phyloP scores from a whole-genome alignment of 176 grass and related monocot genomes.

The Triticum aestivum region DNA sequence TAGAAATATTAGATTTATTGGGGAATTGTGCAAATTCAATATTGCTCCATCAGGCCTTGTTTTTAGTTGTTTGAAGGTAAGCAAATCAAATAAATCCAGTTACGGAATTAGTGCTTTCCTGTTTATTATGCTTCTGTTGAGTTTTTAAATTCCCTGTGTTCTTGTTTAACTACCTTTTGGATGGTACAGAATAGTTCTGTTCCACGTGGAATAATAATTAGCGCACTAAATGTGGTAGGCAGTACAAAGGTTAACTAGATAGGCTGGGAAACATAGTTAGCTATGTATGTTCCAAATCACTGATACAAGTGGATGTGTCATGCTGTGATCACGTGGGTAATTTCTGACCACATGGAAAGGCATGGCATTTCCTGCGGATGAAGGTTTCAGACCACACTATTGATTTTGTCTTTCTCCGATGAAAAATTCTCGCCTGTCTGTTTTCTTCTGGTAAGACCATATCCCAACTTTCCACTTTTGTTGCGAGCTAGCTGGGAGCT shows the following conservation, averaged over 20 bases:
- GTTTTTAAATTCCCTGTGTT: constrained; percentile 2
- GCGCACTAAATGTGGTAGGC: background rate
- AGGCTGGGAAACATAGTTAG: background rate
- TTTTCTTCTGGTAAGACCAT: background rate
- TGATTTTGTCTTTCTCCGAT: background rate
- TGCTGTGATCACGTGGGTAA: background rate
- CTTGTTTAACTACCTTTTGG: constrained; percentile 15
- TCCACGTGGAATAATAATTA: background rate
- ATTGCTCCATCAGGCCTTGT: constrained; percentile 73
- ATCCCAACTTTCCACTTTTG: background rate
- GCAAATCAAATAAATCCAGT: background rate
- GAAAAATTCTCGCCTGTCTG: background rate
- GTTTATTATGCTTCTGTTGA: background rate
- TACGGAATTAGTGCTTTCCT: background rate
- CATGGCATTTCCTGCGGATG: background rate
- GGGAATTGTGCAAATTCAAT: constrained; percentile 92
- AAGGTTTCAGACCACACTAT: background rate
- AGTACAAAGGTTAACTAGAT: background rate
- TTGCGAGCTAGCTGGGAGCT: background rate
- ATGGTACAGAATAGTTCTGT: background rate
- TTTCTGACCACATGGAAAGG: background rate
- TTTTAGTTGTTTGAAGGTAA: constrained; percentile 97
- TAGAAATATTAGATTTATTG: constrained; percentile 95
- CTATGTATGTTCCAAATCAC: background rate
- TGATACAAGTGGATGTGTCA: background rate